Evolutionary conservation across 2,329 filamentous ascomycete genomes (phyloP), one percentile per base, ranked within the genome.

Genomic region (Waltergamsia citrina): DNA sequence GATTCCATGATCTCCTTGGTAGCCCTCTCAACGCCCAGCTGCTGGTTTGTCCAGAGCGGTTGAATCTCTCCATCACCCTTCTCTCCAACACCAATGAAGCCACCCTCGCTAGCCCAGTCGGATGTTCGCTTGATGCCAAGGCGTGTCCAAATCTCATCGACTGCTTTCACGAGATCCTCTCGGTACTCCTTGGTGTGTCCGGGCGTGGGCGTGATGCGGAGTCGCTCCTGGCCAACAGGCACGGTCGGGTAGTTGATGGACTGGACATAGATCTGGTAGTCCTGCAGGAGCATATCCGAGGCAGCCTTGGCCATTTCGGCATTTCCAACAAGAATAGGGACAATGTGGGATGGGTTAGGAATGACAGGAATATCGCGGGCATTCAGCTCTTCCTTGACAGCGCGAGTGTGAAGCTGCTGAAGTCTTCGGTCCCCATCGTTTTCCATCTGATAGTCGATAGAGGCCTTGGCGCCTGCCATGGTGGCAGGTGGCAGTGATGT

Each of bases 241-340:
- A 98, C 92, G 33, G 92, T 98, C 3, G 92, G 92, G 62, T 96
- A 96, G 66, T 98, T 98, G 72, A 98, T 96, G 36, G 86, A 87
- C 63, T 98, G 92, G 18, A 98, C 92, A 55, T 98, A 98, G 54
- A 98, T 95, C 41, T 79, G 76, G 66, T 94, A 84, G 45, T 94
- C 82, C 45, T 83, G 78, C 11, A 98, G 74, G 16, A 98, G 77
- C 66, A 94, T 78, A 54, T 98, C 92, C 17, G 85, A 94, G 7
- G 92, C 92, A 47, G 81, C 71, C 69, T 92, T 95, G 39, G 92
- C 92, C 26, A 93, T 66, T 60, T 92, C 88, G 30, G 92, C 92
- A 51, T 94, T 92, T 38, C 92, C 92, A 32, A 98, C 90, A 10
- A 98, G 72, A 35, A 96, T 74, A 4, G 92, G 92, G 34, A 98